Evolutionary conservation across 177 flowering plant species (phyloP).

Genomic region (Vitis hybrid): DNA sequence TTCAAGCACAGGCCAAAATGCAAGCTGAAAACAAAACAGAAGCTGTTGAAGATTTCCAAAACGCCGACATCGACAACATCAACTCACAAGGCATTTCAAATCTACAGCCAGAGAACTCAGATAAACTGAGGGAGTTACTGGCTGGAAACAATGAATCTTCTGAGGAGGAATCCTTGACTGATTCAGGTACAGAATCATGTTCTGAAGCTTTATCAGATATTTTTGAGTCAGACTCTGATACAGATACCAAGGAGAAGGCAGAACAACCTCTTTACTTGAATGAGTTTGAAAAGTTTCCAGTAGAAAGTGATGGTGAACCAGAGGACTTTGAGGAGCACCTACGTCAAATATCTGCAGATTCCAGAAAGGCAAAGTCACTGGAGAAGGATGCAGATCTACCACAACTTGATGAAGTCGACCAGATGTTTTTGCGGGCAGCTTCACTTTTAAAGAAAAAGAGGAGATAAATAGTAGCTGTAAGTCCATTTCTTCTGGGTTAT

Average conservation of each 20-base stretch:
- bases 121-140: constrained; percentile 33
- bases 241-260: constrained; percentile 38
- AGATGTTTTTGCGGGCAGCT: constrained; percentile 69
- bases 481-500: too few species aligned
- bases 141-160: constrained; percentile 22
- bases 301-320: constrained; percentile 29
- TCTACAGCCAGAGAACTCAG: constrained; percentile 24
- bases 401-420: constrained; percentile 84
- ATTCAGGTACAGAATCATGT: constrained; percentile 46
- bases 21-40: constrained; percentile 27
- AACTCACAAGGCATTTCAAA: constrained; percentile 14
- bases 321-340: constrained; percentile 77
- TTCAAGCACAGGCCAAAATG: constrained; percentile 40
- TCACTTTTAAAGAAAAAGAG: constrained; percentile 69
- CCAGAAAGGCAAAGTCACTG: constrained; percentile 28
- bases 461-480: constrained; percentile 17
- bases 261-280: constrained; percentile 64
- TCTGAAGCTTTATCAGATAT: constrained; percentile 83
- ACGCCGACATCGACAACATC: constrained; percentile 6
- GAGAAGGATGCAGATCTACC: constrained; percentile 35
- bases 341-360: constrained; percentile 50
- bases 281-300: constrained; percentile 67
- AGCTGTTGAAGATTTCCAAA: constrained; percentile 19
- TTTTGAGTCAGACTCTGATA: constrained; percentile 80
- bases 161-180: constrained; percentile 36